Evolutionary conservation across 768 basidiomycete genomes (phyloP).

Genomic region (Phanerochaete carnosa): DNA sequence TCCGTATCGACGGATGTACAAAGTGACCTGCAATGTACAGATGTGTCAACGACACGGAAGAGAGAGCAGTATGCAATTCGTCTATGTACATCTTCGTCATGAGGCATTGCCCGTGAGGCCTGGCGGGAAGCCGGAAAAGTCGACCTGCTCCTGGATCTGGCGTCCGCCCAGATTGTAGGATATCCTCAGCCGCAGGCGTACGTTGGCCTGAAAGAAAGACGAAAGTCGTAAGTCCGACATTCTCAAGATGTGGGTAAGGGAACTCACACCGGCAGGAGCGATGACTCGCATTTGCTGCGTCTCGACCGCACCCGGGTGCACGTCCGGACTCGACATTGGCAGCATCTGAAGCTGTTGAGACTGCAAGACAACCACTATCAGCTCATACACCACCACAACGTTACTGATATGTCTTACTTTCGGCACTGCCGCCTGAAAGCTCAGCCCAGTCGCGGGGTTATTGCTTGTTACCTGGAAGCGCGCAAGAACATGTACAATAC

Average conservation of each 20-base stretch:
- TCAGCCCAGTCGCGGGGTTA: slow-evolving; percentile 57
- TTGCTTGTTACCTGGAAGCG: slow-evolving; percentile 72
- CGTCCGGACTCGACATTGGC: slow-evolving; percentile 86
- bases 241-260: background rate
- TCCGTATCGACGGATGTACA: background rate
- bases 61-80: background rate
- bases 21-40: background rate
- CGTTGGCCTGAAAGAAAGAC: slow-evolving; percentile 52
- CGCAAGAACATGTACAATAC: slow-evolving; percentile 86
- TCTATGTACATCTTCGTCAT: slow-evolving; percentile 3
- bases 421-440: slow-evolving; percentile 97
- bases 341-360: slow-evolving; percentile 98
- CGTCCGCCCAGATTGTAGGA: slow-evolving; percentile 69
- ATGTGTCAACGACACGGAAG: background rate
- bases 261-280: slow-evolving; percentile 81
- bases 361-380: slow-evolving; percentile 37
- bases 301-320: slow-evolving; percentile 76
- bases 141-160: slow-evolving; percentile 84
- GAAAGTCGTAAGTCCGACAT: slow-evolving; percentile 2
- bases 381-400: background rate
- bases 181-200: slow-evolving; percentile 85
- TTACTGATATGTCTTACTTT: slow-evolving; percentile 52
- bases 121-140: slow-evolving; percentile 88
- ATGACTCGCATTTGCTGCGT: slow-evolving; percentile 95
- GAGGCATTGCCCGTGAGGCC: slow-evolving; percentile 49